Evolutionary conservation across 352 stramenopile species (phyloP).

Genomic region (Globisporangium rhizosaccharum): DNA sequence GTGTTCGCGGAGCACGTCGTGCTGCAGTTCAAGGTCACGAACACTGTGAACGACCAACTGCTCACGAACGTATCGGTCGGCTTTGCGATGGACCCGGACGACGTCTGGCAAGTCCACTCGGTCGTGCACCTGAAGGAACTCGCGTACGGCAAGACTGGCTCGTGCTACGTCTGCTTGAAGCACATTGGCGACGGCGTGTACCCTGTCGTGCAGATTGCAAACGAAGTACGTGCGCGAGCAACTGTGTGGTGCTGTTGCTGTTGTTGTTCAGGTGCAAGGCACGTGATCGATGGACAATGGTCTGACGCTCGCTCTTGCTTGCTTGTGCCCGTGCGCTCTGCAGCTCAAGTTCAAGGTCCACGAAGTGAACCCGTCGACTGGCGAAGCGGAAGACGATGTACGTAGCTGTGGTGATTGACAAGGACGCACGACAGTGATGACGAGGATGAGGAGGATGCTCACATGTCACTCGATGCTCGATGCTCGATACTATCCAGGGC

Average conservation of each 20-base stretch:
- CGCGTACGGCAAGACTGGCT: conserved; percentile 91
- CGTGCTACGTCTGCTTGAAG: conserved; percentile 92
- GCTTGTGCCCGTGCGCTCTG: not conserved
- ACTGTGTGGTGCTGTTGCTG: not conserved
- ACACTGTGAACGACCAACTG: conserved; percentile 98
- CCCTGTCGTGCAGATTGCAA: conserved; percentile 87
- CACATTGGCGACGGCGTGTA: conserved; percentile 72
- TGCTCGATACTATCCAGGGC: conserved; percentile 27
- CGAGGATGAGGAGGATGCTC: not conserved
- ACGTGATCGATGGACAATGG: not conserved
- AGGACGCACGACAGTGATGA: conserved; percentile 3
- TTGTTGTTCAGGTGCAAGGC: not conserved
- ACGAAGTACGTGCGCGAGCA: conserved; percentile 54
- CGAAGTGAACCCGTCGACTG: conserved; percentile 93
- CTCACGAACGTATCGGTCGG: conserved; percentile 93
- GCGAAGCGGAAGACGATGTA: conserved; percentile 81
- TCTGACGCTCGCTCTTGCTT: not conserved
- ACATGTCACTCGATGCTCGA: not conserved
- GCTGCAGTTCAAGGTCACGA: conserved; percentile 96
- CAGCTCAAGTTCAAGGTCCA: conserved; percentile 94
- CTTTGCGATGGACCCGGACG: conserved; percentile 86
- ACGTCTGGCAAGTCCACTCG: conserved; percentile 90
- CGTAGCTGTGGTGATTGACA: conserved; percentile 12
- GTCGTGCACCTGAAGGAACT: conserved; percentile 86
- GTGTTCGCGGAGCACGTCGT: conserved; percentile 96